Evolutionary conservation across 305 asterid genomes (phyloP), one percentile per base, ranked within the genome.

Genomic region (Rubia peregrina): DNA sequence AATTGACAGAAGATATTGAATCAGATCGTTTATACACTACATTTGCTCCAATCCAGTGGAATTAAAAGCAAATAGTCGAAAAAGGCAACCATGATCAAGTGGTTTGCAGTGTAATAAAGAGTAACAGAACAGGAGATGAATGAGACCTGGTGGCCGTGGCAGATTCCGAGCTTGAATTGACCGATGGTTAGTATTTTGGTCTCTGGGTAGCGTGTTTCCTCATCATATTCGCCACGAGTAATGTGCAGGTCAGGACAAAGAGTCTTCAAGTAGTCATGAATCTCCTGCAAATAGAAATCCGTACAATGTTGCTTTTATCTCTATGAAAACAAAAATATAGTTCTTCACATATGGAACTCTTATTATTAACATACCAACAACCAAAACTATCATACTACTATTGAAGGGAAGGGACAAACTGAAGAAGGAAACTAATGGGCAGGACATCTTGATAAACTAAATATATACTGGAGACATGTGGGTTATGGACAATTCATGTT

Each of bases 61-160:
- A 46, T 11, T 46, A 46, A 10, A 46, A 12, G 17, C 53, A 48
- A 19, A 48, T 13, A 13, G 16, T 3, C n/a, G n/a, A 49, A 5
- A 49, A 14, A 49, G 19, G 4, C 24, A 53, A 17, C 24, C 8
- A 48, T 21, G 22, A 36, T 1, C 21, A 49, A 53, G 71, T n/a
- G 41, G 69, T 36, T 36, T 36, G 40, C 40, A 36, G 40, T 41
- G 16, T 42, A 21, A 69, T 22, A 24, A 63, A 59, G 63, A 70
- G 63, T 33, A 63, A 17, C 44, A 14, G 76, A 75, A 75, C 36
- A 49, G 33, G 70, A 68, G 73, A 40, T n/a, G 81, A 79, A 60
- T 3, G 71, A 7, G 57, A 94, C 98, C 98, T 91, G 98, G 81
- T 94, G 97, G 70, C 98, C 98, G 82, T 94, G 98, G 87, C 98